These are phyloP conservation scores for Brettanomyces anomalus DNA, from an alignment of 805 yeast genomes.

Conservation along the genomic window DNA sequence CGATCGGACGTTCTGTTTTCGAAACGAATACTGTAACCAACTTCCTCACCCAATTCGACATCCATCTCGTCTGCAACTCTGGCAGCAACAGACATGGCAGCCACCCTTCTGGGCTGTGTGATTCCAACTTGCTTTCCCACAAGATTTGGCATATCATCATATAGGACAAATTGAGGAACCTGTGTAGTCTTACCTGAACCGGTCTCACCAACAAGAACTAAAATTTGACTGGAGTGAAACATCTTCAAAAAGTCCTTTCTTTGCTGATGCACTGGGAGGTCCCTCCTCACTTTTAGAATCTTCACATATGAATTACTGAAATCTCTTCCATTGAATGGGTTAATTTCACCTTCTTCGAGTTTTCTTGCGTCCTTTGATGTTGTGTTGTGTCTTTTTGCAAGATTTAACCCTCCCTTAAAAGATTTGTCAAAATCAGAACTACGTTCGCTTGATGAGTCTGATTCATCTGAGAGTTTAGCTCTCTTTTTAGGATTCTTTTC, in stretches of 20 bases:
- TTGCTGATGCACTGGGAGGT: slow-evolving; percentile 90
- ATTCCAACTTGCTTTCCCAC: slow-evolving; percentile 83
- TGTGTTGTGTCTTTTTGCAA: slow-evolving; percentile 50
- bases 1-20: slow-evolving; percentile 77
- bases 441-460: slow-evolving; percentile 21
- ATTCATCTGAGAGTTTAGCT: slow-evolving; percentile 24
- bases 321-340: slow-evolving; percentile 71
- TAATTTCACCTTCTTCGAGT: slow-evolving; percentile 49
- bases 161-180: slow-evolving; percentile 90
- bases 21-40: slow-evolving; percentile 91
- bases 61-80: slow-evolving; percentile 98
- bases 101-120: slow-evolving; percentile 96
- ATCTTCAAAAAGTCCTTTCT: slow-evolving; percentile 78
- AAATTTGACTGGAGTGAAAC: slow-evolving; percentile 81
- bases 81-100: slow-evolving; percentile 97
- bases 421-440: slow-evolving; percentile 57
- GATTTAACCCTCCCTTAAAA: slow-evolving; percentile 39
- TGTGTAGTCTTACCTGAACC: slow-evolving; percentile 99
- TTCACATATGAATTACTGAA: slow-evolving; percentile 64
- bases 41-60: slow-evolving; percentile 85
- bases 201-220: slow-evolving; percentile 98
- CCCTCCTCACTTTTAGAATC: slow-evolving; percentile 71
- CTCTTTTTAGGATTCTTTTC: slow-evolving; percentile 34
- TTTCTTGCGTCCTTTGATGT: slow-evolving; percentile 52
- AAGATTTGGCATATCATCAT: slow-evolving; percentile 88